Conservation (phyloP, 306 rosid species). For the Malus fusca region DNA sequence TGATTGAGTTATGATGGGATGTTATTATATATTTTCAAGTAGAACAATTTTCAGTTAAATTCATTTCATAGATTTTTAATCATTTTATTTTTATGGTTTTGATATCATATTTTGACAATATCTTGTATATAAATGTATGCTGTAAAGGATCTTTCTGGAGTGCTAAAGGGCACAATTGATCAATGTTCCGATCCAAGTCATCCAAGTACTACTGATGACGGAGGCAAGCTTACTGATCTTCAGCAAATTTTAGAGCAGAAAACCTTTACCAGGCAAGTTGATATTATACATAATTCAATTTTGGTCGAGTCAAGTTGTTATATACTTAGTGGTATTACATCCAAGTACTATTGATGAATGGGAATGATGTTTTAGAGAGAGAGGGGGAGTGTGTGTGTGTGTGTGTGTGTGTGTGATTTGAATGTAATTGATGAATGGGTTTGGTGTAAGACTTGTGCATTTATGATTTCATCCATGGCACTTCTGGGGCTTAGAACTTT, state of each 20-base stretch:
- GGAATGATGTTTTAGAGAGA: not conserved
- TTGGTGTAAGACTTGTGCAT: not conserved
- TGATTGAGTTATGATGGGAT: not conserved
- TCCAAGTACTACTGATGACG: slow-evolving; percentile 34
- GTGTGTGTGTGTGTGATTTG: no score
- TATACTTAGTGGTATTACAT: not conserved
- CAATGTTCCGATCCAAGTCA: slow-evolving; percentile 27
- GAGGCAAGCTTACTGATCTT: slow-evolving; percentile 52
- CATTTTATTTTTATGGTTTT: not conserved
- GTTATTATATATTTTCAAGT: not conserved
- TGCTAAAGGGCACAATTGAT: slow-evolving; percentile 27
- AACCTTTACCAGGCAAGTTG: slow-evolving; percentile 68
- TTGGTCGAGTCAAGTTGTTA: slow-evolving; percentile 29
- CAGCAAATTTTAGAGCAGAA: slow-evolving; percentile 78
- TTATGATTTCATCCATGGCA: not conserved
- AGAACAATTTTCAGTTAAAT: not conserved
- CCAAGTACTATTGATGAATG: not conserved
- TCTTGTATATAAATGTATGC: slow-evolving; percentile 21
- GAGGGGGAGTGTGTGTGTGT: not conserved
- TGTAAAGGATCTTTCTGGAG: slow-evolving; percentile 35
- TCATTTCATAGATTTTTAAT: not conserved
- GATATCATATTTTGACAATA: not conserved
- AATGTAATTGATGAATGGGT: not conserved
- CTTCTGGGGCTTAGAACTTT: not conserved
- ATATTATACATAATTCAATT: not conserved